Evolutionary conservation across 2,329 filamentous ascomycete species (phyloP).

Genomic region (Ramichloridium luteum): DNA sequence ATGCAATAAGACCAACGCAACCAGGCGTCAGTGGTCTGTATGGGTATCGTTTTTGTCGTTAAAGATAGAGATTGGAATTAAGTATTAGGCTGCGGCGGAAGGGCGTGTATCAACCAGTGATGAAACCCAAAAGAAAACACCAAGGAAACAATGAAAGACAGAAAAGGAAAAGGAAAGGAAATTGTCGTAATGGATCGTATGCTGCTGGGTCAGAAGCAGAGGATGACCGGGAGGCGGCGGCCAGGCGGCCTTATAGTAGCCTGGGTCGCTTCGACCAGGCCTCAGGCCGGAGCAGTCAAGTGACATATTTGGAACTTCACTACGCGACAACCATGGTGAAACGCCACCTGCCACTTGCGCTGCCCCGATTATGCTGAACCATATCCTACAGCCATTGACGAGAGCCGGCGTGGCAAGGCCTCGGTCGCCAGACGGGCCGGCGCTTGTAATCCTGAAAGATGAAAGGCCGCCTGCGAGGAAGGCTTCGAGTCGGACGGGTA

Average conservation of each 20-base stretch:
- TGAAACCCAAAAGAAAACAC: too few species aligned
- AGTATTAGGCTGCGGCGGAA: constrained; percentile 20
- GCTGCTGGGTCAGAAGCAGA: constrained; percentile 6
- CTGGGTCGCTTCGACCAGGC: too few species aligned
- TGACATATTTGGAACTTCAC: too few species aligned
- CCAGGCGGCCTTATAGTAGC: constrained; percentile 13
- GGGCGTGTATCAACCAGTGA: not conserved
- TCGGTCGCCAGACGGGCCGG: constrained; percentile 1
- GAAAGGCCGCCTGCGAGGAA: not conserved
- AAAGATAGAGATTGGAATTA: constrained; percentile 9
- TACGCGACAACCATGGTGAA: too few species aligned
- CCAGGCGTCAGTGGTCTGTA: constrained; percentile 13
- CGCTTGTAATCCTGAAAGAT: not conserved
- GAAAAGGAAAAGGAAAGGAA: constrained; percentile 9
- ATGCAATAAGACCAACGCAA: constrained; percentile 4
- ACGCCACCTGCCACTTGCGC: too few species aligned
- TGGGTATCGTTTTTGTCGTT: constrained; percentile 16
- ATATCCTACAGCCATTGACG: not conserved
- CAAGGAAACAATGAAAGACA: constrained; percentile 21
- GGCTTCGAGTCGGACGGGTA: not conserved
- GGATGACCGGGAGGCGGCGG: constrained; percentile 5
- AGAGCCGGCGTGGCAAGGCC: constrained; percentile 4
- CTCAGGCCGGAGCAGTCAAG: too few species aligned
- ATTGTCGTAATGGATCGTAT: constrained; percentile 4
- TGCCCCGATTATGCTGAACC: too few species aligned